These are phyloP conservation scores for Heritiera fomes DNA, from an alignment of 345 rosid species.

Conservation along the genomic window DNA sequence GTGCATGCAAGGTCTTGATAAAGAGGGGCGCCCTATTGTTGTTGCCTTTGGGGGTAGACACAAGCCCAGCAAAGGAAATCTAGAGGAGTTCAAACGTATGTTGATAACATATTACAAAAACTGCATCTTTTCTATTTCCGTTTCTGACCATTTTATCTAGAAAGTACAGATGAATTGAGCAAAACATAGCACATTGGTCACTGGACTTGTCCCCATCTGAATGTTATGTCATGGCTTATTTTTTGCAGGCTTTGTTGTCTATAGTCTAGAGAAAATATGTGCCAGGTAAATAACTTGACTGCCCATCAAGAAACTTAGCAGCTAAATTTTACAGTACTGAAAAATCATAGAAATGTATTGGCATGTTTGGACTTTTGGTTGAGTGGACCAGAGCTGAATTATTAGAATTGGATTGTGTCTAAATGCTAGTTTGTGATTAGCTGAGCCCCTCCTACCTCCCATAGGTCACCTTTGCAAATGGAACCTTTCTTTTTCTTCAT, in stretches of 20 bases:
- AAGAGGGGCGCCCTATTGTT: constrained; percentile 64
- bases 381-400: not conserved
- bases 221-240: not conserved
- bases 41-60: constrained; percentile 63
- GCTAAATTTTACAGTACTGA: not conserved
- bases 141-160: not conserved
- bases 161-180: not conserved
- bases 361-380: not conserved
- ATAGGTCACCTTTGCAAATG: not conserved
- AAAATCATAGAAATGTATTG: not conserved
- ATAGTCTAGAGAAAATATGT: constrained; percentile 64
- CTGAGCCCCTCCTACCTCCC: not conserved
- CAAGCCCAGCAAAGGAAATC: constrained; percentile 57
- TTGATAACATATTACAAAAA: not conserved
- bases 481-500: not conserved
- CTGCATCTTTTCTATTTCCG: not conserved
- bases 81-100: constrained; percentile 83
- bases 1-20: constrained; percentile 77
- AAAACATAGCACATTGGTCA: not conserved
- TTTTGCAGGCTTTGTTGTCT: constrained; percentile 63
- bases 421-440: not conserved
- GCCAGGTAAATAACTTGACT: constrained; percentile 45
- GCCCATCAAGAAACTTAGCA: not conserved
- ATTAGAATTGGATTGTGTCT: not conserved
- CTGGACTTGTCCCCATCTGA: not conserved